These are phyloP conservation scores for Fusarium sp. DNA, from an alignment of 2,329 filamentous ascomycete genomes.

Conservation along the genomic window DNA sequence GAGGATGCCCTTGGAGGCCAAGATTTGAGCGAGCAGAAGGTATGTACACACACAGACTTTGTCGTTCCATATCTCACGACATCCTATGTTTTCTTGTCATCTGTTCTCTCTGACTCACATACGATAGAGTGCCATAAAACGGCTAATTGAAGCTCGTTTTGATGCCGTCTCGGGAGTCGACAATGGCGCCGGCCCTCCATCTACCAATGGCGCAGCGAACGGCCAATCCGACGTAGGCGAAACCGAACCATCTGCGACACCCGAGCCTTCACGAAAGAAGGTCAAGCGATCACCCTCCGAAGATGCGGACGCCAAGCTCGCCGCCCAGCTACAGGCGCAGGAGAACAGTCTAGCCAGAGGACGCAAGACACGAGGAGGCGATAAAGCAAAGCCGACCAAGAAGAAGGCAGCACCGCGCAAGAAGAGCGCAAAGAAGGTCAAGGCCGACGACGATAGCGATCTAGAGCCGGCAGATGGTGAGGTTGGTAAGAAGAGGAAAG, in stretches of 20 bases:
- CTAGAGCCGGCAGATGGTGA: constrained; percentile 72
- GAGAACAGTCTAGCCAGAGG: constrained; percentile 79
- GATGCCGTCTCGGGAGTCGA: constrained; percentile 71
- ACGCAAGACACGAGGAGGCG: constrained; percentile 82
- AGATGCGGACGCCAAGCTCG: constrained; percentile 88
- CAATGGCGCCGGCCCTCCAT: constrained; percentile 63
- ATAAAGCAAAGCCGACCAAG: constrained; percentile 68
- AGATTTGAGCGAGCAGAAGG: constrained; percentile 72
- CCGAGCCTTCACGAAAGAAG: constrained; percentile 71
- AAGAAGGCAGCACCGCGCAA: constrained; percentile 74
- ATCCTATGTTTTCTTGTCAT: neutral
- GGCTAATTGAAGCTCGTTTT: constrained; percentile 79
- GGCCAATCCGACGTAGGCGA: constrained; percentile 57
- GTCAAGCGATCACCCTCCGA: constrained; percentile 72
- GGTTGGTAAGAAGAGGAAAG: constrained; percentile 75
- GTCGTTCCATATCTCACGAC: neutral
- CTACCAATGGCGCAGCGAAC: constrained; percentile 51
- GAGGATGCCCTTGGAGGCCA: constrained; percentile 67
- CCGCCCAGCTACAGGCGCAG: constrained; percentile 90
- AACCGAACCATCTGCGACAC: constrained; percentile 62
- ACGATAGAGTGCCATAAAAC: constrained; percentile 72
- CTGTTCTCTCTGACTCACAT: constrained; percentile 7
- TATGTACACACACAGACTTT: constrained; percentile 46
- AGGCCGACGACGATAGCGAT: constrained; percentile 84
- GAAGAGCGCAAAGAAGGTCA: constrained; percentile 82